Conservation (phyloP, 2,329 filamentous ascomycete species). For the Rasamsonia emersonii region DNA sequence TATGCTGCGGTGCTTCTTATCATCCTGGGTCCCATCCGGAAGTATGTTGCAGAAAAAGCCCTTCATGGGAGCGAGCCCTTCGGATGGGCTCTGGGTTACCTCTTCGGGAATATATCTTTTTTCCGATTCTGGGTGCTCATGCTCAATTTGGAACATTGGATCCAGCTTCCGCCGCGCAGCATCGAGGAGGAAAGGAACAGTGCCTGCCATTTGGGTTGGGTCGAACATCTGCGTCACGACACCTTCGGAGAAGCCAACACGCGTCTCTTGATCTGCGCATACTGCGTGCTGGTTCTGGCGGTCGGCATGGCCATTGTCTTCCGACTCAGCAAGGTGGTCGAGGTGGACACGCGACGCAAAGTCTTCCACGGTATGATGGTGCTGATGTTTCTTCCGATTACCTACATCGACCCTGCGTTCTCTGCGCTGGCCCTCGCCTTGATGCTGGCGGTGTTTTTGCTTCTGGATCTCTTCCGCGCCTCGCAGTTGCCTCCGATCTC, state of each 20-base stretch:
- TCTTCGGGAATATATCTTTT: slow-evolving; percentile 67
- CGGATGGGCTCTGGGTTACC: slow-evolving; percentile 84
- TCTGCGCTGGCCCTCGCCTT: slow-evolving; percentile 70
- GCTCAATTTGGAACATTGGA: slow-evolving; percentile 64
- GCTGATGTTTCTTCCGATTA: slow-evolving; percentile 81
- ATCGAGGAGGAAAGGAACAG: slow-evolving; percentile 22
- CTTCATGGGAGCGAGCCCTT: slow-evolving; percentile 70
- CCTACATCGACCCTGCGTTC: slow-evolving; percentile 79
- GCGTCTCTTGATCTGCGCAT: slow-evolving; percentile 65
- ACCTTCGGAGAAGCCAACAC: slow-evolving; percentile 69
- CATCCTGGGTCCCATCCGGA: slow-evolving; percentile 62
- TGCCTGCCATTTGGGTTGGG: slow-evolving; percentile 49
- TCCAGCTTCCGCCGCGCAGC: slow-evolving; percentile 53
- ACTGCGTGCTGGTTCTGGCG: slow-evolving; percentile 63
- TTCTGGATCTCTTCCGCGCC: slow-evolving; percentile 82
- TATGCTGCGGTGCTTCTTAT: slow-evolving; percentile 60
- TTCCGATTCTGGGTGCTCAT: slow-evolving; percentile 65
- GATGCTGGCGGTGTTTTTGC: slow-evolving; percentile 72
- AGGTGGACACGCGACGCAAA: slow-evolving; percentile 92
- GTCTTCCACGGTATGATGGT: slow-evolving; percentile 99
- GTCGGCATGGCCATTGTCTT: slow-evolving; percentile 68
- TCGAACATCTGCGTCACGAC: slow-evolving; percentile 55
- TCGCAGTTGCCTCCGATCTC: slow-evolving; percentile 86
- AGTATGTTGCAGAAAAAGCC: slow-evolving; percentile 58
- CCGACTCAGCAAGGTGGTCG: slow-evolving; percentile 63